A percentile compares a stretch with the other conserved stretches of the same genome.
phyloP scores from a whole-genome alignment of 2,329 filamentous ascomycete genomes.

The Fusarium chaquense region DNA sequence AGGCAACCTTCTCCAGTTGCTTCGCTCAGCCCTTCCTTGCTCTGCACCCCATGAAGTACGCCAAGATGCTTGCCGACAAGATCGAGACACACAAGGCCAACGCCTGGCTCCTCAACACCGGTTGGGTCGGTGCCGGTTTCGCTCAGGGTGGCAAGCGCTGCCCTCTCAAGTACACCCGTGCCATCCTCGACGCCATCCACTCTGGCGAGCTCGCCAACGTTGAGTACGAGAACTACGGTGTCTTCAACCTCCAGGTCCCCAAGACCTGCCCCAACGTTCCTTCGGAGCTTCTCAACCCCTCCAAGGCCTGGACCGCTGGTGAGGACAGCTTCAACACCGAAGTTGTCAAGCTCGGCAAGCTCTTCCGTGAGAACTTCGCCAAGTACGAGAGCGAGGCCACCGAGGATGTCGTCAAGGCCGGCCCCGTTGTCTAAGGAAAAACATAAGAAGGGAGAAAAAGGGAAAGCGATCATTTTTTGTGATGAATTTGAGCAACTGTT shows the following conservation, averaged over 20 bases:
- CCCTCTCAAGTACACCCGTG: constrained; percentile 98
- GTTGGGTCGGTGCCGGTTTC: constrained; percentile 93
- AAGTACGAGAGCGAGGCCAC: constrained; percentile 92
- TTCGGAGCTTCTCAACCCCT: constrained; percentile 92
- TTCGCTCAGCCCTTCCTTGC: constrained; percentile 99
- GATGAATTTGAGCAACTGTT: constrained; percentile 43
- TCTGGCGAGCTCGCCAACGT: constrained; percentile 92
- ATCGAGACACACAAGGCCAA: constrained; percentile 95
- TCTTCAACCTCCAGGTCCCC: constrained; percentile 97
- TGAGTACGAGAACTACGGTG: constrained; percentile 94
- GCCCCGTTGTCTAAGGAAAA: constrained; percentile 57
- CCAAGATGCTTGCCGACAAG: constrained; percentile 98
- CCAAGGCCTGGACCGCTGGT: constrained; percentile 89
- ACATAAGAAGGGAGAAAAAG: constrained; percentile 21
- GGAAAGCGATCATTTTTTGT: constrained; percentile 40
- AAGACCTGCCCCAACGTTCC: constrained; percentile 91
- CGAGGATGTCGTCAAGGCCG: constrained; percentile 78
- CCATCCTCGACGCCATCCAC: constrained; percentile 98
- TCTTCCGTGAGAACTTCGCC: constrained; percentile 98
- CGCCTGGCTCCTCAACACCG: constrained; percentile 98
- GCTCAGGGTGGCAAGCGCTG: constrained; percentile 95
- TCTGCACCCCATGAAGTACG: constrained; percentile 98
- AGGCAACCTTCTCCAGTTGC: constrained; percentile 99
- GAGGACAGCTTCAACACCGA: constrained; percentile 85
- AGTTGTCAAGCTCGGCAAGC: constrained; percentile 87